Evolutionary conservation across 208 protist species (phyloP).

Genomic region (Porcisia hertigi): DNA sequence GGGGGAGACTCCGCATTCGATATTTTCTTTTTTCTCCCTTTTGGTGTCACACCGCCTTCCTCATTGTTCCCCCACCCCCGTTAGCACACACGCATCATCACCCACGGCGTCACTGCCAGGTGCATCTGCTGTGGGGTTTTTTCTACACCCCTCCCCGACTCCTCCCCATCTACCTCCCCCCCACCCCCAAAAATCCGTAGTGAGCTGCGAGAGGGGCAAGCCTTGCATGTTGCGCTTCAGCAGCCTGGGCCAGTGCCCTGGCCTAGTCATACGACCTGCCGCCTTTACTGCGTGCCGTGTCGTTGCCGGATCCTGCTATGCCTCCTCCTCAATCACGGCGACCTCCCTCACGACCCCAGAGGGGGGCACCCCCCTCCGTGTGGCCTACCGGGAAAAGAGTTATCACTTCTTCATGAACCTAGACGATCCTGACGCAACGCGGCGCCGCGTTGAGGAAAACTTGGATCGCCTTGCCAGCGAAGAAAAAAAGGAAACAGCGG

Average conservation of each 20-base stretch:
- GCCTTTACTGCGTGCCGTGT: slow-evolving; percentile 9
- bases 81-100: not conserved
- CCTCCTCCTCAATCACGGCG: not conserved
- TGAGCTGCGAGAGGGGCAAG: not conserved
- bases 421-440: slow-evolving; percentile 71
- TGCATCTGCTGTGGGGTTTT: not conserved
- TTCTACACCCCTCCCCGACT: not conserved
- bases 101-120: too few species aligned
- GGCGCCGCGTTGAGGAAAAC: slow-evolving; percentile 63
- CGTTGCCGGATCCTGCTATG: not conserved
- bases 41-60: not conserved
- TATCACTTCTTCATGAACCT: slow-evolving; percentile 85
- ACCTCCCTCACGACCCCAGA: not conserved
- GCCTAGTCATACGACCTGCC: not conserved
- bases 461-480: slow-evolving; percentile 52
- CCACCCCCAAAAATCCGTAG: too few species aligned
- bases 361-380: not conserved
- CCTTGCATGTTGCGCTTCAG: slow-evolving; percentile 1
- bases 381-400: slow-evolving; percentile 37
- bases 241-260: not conserved
- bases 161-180: not conserved
- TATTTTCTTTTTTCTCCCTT: too few species aligned
- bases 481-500: slow-evolving; percentile 47
- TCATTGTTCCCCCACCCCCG: not conserved
- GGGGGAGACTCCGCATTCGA: too few species aligned